Evolutionary conservation across 768 basidiomycete genomes (phyloP), one percentile per base, ranked within the genome.

Genomic region (Rhizopogon salebrosus): DNA sequence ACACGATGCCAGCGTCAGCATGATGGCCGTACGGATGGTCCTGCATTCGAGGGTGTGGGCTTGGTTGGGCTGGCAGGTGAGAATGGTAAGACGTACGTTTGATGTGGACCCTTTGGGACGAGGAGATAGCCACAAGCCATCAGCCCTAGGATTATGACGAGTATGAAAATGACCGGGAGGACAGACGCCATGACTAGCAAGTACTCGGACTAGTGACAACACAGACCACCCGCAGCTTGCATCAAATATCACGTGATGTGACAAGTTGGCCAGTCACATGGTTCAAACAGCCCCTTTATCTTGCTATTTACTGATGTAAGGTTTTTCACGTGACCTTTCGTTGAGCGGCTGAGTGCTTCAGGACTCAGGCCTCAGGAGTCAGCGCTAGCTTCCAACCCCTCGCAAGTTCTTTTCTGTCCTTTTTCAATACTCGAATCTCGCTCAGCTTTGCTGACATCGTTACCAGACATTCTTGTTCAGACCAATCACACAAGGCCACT

Each of bases 81-180:
- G 6, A 4, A 51, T 13, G 3, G 40, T 38, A 38, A 34, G 6
- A 80, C 89, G 59, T 65, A 95, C 95, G 86, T 87, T 74, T 97
- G 94, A 52, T 94, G 82, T 26, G 88, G 82, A 3, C 95, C 94
- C 64, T 94, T 95, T 1, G 89, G 92, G 0, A 82, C 80, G 54
- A 85, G 80, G 26, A 92, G 69, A 69, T 83, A 90, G 3, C 80
- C 74, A 24, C 73, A 74, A 1, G 75, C 71, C 75, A 87, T 90
- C 10, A 92, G 73, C 0, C 73, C 87, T 16, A 80, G 65, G 16
- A 85, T 79, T 39, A 89, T 65, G 39, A 84, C 78, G 42, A 92
- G 77, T 49, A 88, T 65, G 61, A 90, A 68, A 56, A 90, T 53
- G 26, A 92, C 76, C 23, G 89, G 88, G 51, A 89, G 75, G 59